Evolutionary conservation across 768 basidiomycete genomes (phyloP).

Genomic region (Trichaptum fuscoviolaceum): DNA sequence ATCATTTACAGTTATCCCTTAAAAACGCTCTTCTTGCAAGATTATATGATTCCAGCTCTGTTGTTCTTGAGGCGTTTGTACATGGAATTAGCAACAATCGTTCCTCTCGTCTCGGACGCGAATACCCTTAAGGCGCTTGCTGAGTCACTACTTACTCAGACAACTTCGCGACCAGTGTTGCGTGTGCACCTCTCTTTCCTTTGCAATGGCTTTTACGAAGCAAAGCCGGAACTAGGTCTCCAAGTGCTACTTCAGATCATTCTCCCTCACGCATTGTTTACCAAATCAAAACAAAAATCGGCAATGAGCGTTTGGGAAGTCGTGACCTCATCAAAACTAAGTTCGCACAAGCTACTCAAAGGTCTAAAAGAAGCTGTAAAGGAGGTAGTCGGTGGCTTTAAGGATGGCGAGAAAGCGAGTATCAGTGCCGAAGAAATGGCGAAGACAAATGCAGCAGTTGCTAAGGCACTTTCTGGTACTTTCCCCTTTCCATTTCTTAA

Average conservation of each 20-base stretch:
- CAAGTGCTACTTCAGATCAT: constrained; percentile 40
- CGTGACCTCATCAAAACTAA: constrained; percentile 23
- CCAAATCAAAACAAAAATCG: constrained; percentile 65
- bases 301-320: constrained; percentile 67
- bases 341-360: constrained; percentile 23
- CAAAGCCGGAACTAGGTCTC: constrained; percentile 35
- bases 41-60: constrained; percentile 54
- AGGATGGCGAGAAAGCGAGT: constrained; percentile 18
- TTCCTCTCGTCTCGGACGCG: constrained; percentile 26
- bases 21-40: constrained; percentile 63
- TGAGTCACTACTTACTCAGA: constrained; percentile 1
- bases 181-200: constrained; percentile 57
- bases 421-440: constrained; percentile 27
- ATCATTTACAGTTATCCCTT: constrained; percentile 41
- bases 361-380: constrained; percentile 18
- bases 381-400: constrained; percentile 22
- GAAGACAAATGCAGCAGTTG: constrained; percentile 14
- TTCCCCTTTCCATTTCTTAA: constrained; percentile 3
- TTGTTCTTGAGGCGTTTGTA: constrained; percentile 71
- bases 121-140: constrained; percentile 20
- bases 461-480: constrained; percentile 38
- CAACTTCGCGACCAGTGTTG: constrained; percentile 48
- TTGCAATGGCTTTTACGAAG: constrained; percentile 34
- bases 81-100: constrained; percentile 38
- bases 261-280: constrained; percentile 71